Base-by-base conservation (phyloP, 306 rosid species). In the Quercus gilva region DNA sequence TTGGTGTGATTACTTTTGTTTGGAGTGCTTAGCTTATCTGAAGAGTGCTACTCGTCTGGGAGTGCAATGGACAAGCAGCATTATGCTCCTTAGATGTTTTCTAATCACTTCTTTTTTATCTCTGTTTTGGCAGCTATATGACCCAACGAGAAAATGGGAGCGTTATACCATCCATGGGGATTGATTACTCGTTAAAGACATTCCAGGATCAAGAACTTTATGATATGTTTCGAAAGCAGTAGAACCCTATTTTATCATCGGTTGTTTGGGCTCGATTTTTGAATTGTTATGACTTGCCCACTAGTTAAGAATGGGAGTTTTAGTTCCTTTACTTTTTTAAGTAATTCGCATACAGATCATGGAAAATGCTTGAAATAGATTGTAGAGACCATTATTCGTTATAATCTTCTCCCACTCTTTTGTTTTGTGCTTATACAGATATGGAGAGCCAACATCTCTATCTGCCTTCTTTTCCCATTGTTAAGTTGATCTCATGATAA, bases 111-210 rank as follows among this genome's bases (percentile, higher is more conserved):
- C 0, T 33, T 21, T 52, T 79, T 55, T n/a, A 25, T 5, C 7
- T 59, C 0, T 33, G 43, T 23, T 43, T 61, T 79, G 56, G 67
- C 83, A 88, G 90, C 76, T 89, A 67, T 89, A 91, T 69, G 95
- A 89, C 78, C 91, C 91, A 23, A 87, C 90, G 5, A 91, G 6
- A 87, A 91, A 84, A 77, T 91, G 92, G 92, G 92, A 91, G 64
- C 92, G 91, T 5, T 91, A 91, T 73, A 91, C 89, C 70, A 88
- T 85, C 80, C 92, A 91, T n/a, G 92, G 95, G 35, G 95, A 91
- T 68, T 91, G 82, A 91, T 74, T 79, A 6, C 0, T 67, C 0
- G 14, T 65, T 3, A 19, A 33, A 61, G 69, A 13, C 37, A 25
- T 6, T 1, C 1, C 3, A 0, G 8, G 71, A 7, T 29, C 11